A percentile compares a stretch with the other conserved stretches of the same genome.
Conservation (phyloP, 1,284 basidiomycete species). For the Hortiboletus rubellus region DNA sequence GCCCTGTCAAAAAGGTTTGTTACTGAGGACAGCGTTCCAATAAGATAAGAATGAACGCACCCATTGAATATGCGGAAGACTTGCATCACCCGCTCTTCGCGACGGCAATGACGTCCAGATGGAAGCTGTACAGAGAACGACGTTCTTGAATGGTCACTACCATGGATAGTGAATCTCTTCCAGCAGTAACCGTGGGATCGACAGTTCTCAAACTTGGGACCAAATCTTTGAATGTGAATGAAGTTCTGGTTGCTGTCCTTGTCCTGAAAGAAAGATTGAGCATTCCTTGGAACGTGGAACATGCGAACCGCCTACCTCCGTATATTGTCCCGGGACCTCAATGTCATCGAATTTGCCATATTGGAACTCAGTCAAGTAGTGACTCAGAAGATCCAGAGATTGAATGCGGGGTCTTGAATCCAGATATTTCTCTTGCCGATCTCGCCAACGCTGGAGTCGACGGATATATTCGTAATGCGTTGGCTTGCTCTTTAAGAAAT, state of each 20-base stretch:
- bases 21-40: constrained; percentile 8
- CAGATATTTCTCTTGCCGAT: constrained; percentile 85
- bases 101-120: constrained; percentile 81
- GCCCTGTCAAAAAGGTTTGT: constrained; percentile 50
- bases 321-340: constrained; percentile 98
- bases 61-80: constrained; percentile 92
- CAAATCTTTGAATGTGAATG: constrained; percentile 89
- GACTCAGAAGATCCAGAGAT: constrained; percentile 87
- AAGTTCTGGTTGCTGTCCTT: constrained; percentile 95
- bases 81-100: constrained; percentile 94
- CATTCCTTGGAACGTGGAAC: neutral
- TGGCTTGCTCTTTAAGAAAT: constrained; percentile 84
- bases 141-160: constrained; percentile 88
- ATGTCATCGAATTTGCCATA: constrained; percentile 98
- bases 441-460: constrained; percentile 90
- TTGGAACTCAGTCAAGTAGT: constrained; percentile 97
- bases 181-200: constrained; percentile 85
- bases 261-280: constrained; percentile 52
- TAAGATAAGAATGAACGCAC: constrained; percentile 43
- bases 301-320: constrained; percentile 61
- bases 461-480: constrained; percentile 88
- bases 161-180: constrained; percentile 89
- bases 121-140: constrained; percentile 94
- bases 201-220: constrained; percentile 88
- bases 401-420: constrained; percentile 84